Evolutionary conservation across 2,329 filamentous ascomycete species (phyloP).

Genomic region (Ceratocystis colombiana): DNA sequence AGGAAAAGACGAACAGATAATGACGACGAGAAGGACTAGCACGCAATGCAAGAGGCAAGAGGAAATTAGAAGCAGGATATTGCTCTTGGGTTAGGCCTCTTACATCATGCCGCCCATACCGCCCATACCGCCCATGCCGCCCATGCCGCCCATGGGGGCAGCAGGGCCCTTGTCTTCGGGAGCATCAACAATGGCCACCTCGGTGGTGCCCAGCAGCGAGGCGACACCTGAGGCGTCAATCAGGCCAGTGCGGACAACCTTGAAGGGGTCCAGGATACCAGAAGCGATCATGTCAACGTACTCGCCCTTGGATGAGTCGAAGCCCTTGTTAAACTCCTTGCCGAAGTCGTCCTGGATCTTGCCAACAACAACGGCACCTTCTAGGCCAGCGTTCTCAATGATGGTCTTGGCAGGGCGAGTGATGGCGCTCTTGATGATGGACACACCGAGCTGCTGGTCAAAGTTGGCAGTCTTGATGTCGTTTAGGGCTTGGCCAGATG

Average conservation of each 20-base stretch:
- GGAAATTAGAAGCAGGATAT: slow-evolving; percentile 9
- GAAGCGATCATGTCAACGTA: slow-evolving; percentile 97
- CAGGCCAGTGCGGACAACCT: slow-evolving; percentile 95
- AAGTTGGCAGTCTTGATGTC: slow-evolving; percentile 87
- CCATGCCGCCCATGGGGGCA: slow-evolving; percentile 56
- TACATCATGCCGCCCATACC: slow-evolving; percentile 52
- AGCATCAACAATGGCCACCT: slow-evolving; percentile 95
- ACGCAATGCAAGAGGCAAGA: slow-evolving; percentile 16
- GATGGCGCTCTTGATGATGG: slow-evolving; percentile 96
- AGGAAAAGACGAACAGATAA: slow-evolving; percentile 4
- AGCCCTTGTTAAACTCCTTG: slow-evolving; percentile 93
- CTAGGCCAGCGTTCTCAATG: slow-evolving; percentile 92
- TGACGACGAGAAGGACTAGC: slow-evolving; percentile 7
- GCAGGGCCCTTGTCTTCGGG: slow-evolving; percentile 76
- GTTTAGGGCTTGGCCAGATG: slow-evolving; percentile 75
- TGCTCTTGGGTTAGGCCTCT: slow-evolving; percentile 27
- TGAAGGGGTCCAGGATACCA: slow-evolving; percentile 97
- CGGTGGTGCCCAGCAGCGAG: slow-evolving; percentile 91
- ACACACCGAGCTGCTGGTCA: slow-evolving; percentile 96
- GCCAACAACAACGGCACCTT: slow-evolving; percentile 92
- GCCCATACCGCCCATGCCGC: slow-evolving; percentile 50
- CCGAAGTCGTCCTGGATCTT: slow-evolving; percentile 95
- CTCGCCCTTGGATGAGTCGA: slow-evolving; percentile 91
- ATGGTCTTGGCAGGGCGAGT: slow-evolving; percentile 89
- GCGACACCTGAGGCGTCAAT: slow-evolving; percentile 93